Evolutionary conservation across 257 asterid species (phyloP).

Genomic region (Paraleonurus japonicus): DNA sequence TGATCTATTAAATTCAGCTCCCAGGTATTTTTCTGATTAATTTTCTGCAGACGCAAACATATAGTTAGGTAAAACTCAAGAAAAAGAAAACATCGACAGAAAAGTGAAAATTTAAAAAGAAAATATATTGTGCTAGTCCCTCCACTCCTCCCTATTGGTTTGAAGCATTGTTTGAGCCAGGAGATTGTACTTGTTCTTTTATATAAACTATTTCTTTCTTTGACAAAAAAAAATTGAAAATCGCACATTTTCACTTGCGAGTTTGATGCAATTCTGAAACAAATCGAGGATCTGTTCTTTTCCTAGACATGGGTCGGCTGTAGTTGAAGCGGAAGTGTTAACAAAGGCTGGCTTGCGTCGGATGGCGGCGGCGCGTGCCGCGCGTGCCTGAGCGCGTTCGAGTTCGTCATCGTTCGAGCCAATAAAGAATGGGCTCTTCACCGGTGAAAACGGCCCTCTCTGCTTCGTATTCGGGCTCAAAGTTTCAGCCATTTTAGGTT

Average conservation of each 20-base stretch:
- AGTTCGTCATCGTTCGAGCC: slow-evolving; percentile 89
- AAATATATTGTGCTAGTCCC: too few species aligned
- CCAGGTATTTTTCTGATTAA: slow-evolving; percentile 93
- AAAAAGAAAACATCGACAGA: not conserved
- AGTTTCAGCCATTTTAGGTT: slow-evolving; percentile 55
- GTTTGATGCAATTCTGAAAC: slow-evolving; percentile 90
- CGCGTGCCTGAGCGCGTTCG: slow-evolving; percentile 96
- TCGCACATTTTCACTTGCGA: slow-evolving; percentile 88
- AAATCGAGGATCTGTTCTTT: slow-evolving; percentile 81
- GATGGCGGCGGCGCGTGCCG: slow-evolving; percentile 89
- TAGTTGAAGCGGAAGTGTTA: slow-evolving; percentile 29
- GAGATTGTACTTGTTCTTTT: too few species aligned
- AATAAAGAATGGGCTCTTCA: slow-evolving; percentile 66
- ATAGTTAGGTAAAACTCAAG: not conserved
- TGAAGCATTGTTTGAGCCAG: too few species aligned
- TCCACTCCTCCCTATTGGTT: too few species aligned
- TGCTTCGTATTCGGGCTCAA: slow-evolving; percentile 71
- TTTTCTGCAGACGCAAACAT: slow-evolving; percentile 56
- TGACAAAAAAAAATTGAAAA: too few species aligned
- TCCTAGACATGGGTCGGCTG: slow-evolving; percentile 53
- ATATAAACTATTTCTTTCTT: too few species aligned
- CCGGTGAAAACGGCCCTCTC: slow-evolving; percentile 67
- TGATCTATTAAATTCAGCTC: slow-evolving; percentile 91
- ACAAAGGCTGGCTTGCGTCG: slow-evolving; percentile 60
- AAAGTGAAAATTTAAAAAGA: not conserved